Conservation (phyloP, 2,329 filamentous ascomycete species). For the Paecilomyces sp. region DNA sequence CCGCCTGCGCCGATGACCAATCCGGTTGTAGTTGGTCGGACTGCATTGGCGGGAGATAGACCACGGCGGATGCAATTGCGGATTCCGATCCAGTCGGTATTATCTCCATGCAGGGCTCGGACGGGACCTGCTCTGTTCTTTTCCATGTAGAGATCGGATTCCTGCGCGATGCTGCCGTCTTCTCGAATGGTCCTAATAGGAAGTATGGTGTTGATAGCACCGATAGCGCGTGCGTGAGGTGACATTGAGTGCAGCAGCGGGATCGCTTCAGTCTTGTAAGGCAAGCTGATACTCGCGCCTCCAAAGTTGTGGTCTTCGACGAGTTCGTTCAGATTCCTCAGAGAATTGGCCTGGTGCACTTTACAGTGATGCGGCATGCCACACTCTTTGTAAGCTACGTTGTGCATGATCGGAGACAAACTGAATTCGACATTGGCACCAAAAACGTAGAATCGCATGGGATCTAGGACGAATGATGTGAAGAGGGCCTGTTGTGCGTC, state of each 20-base stretch:
- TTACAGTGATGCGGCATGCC: constrained; percentile 63
- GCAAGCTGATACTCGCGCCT: constrained; percentile 63
- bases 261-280: constrained; percentile 67
- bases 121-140: constrained; percentile 28
- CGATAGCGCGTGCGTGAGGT: constrained; percentile 65
- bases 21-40: constrained; percentile 15
- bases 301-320: constrained; percentile 62
- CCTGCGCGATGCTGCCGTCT: constrained; percentile 23
- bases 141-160: constrained; percentile 25
- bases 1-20: constrained; percentile 36
- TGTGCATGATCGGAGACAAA: constrained; percentile 72
- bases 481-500: constrained; percentile 61
- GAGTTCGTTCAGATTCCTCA: constrained; percentile 58
- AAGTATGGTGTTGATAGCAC: constrained; percentile 69
- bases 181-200: constrained; percentile 50
- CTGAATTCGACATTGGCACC: constrained; percentile 67
- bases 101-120: constrained; percentile 28
- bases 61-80: constrained; percentile 23
- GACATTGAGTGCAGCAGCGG: constrained; percentile 60
- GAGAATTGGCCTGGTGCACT: constrained; percentile 55
- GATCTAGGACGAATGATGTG: constrained; percentile 58
- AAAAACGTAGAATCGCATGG: constrained; percentile 66
- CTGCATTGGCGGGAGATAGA: constrained; percentile 11
- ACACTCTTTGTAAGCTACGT: constrained; percentile 57
- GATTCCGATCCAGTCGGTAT: constrained; percentile 40